Base-by-base conservation (phyloP, 2,329 filamentous ascomycete genomes). In the Rhinocladiella mackenziei region DNA sequence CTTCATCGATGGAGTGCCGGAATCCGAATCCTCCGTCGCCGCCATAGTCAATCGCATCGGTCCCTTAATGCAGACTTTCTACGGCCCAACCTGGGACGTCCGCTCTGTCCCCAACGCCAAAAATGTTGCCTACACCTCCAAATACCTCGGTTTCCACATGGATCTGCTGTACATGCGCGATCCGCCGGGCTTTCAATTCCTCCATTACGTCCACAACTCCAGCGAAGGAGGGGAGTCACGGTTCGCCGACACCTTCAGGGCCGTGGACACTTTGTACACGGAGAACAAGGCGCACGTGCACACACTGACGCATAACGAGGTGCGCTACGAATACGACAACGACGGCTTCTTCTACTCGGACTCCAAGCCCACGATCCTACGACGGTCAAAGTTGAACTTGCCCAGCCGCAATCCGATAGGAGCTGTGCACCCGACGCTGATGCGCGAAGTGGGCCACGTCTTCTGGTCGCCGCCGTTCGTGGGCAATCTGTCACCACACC, bases 71-170 rank as follows among this genome's bases (percentile, higher is more conserved):
- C 81, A 88, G 57, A 92, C 89, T 5, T 92, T 97, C 61, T 97
- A 97, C 64, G 92, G 92, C 30, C 73, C 76, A 56, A 94, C 88
- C 0, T 97, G 89, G 81, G 85, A 96, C 64, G 91, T 97, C 9
- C 78, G 81, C 41, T 87, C 83, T 3, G 84, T 94, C 40, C 83
- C 84, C 1, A 65, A 86, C 43, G 87, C 89, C 17, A 89, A 91
- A 61, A 97, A 97, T 62, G 86, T 96, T 3, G 91, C 92, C 7
- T 89, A 97, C 67, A 96, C 91, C 1, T 83, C 77, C 59, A 76
- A 83, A 36, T 83, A 82, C 59, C 79, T 97, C 1, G 86, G 86
- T 11, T 81, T 96, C 35, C 92, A 98, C 68, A 92, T 95, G 78
- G 92, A 97, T 62, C 75, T 97, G 29, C 74, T 96, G 43, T 97